phyloP scores from a whole-genome alignment of 768 basidiomycete genomes.

The Dioszegia hungarica region DNA sequence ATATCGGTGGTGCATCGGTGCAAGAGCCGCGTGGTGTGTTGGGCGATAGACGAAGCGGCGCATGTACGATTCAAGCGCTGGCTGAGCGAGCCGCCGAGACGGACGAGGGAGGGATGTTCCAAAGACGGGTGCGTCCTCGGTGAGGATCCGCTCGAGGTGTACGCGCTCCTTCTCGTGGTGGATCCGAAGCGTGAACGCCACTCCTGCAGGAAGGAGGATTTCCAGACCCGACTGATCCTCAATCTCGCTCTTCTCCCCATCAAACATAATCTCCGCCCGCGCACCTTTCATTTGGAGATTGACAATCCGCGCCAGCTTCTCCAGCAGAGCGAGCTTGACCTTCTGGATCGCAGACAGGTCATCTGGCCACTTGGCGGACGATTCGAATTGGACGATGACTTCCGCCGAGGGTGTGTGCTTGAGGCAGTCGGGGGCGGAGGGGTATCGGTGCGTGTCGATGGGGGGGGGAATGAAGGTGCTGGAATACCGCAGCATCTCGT shows the following conservation, averaged over 20 bases:
- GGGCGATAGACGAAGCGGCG: conserved; percentile 75
- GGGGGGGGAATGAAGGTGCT: conserved; percentile 74
- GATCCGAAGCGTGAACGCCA: conserved; percentile 77
- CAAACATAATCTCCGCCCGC: conserved; percentile 57
- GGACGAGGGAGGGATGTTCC: conserved; percentile 35
- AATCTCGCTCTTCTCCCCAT: conserved; percentile 58
- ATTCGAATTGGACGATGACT: conserved; percentile 81
- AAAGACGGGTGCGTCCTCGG: conserved; percentile 42
- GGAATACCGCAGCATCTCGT: conserved; percentile 74
- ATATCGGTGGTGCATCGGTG: conserved; percentile 71
- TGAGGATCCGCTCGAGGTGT: conserved; percentile 65
- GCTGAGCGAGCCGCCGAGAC: conserved; percentile 25
- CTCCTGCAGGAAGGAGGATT: conserved; percentile 72
- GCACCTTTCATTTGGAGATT: conserved; percentile 57
- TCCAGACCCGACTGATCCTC: conserved; percentile 70
- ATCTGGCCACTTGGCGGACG: conserved; percentile 89
- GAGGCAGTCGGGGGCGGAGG: conserved; percentile 53
- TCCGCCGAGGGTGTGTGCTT: conserved; percentile 67
- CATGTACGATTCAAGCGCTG: conserved; percentile 53
- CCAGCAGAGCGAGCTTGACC: conserved; percentile 87
- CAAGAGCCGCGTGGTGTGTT: conserved; percentile 76
- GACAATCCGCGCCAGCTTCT: conserved; percentile 66
- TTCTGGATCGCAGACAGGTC: conserved; percentile 87
- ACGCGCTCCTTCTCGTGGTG: conserved; percentile 81
- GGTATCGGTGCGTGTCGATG: conserved; percentile 56